These are phyloP conservation scores for Chlamydomonas incerta DNA, from an alignment of 139 green algal genomes.

Conservation along the genomic window DNA sequence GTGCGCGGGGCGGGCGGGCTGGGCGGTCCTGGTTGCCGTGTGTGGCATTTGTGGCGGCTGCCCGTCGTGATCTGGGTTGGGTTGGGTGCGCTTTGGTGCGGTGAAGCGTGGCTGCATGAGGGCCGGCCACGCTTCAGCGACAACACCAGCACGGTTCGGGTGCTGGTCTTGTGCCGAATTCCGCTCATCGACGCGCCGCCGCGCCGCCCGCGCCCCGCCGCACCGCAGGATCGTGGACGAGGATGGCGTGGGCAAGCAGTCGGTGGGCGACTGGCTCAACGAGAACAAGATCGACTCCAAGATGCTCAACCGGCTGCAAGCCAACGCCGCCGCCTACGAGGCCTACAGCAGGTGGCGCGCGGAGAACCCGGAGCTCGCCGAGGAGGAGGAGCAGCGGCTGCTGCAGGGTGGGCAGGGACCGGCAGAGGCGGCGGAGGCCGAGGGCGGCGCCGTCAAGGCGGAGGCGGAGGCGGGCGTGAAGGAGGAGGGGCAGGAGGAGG, in stretches of 20 bases:
- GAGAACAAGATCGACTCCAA: constrained; percentile 67
- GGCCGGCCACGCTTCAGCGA: too few relatives aligned
- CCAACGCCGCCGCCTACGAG: constrained; percentile 55
- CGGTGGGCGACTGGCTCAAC: constrained; percentile 81
- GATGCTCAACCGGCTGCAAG: constrained; percentile 53
- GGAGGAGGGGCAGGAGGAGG: constrained; percentile 15
- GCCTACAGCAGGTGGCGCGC: constrained; percentile 38
- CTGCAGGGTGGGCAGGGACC: constrained; percentile 4
- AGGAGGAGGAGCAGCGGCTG: background rate
- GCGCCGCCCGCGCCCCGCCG: background rate
- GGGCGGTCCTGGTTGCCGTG: too few relatives aligned
- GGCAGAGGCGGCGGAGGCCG: background rate
- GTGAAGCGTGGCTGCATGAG: too few relatives aligned
- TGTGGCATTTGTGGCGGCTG: too few relatives aligned
- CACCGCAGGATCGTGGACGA: constrained; percentile 17
- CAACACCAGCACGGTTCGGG: too few relatives aligned
- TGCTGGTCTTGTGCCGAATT: too few relatives aligned
- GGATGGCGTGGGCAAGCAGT: constrained; percentile 17
- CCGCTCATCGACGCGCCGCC: too few relatives aligned
- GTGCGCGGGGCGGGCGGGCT: too few relatives aligned
- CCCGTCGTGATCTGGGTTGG: too few relatives aligned
- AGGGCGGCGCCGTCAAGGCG: background rate
- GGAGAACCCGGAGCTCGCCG: background rate
- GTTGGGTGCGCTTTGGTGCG: too few relatives aligned
- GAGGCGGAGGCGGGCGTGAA: background rate